Conservation (phyloP, 1,284 basidiomycete genomes). For the Anthracocystis setariae region DNA sequence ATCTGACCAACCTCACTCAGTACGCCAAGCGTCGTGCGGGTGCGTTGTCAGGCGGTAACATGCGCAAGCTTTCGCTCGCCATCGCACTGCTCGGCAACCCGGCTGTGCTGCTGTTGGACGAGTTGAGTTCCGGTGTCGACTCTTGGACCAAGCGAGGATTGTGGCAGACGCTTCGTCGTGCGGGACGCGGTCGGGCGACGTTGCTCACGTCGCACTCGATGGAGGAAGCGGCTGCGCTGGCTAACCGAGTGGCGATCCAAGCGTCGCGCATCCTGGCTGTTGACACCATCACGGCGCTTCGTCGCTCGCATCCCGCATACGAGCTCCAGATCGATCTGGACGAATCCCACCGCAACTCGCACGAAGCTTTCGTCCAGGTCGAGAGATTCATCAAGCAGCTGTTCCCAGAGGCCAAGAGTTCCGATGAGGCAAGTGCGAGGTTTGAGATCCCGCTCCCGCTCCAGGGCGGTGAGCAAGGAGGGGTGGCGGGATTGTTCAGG, state of each 20-base stretch:
- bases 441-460: conserved; percentile 76
- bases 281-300: conserved; percentile 76
- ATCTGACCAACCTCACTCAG: conserved; percentile 73
- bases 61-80: conserved; percentile 78
- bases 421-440: conserved; percentile 79
- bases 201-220: conserved; percentile 75
- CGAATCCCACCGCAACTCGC: conserved; percentile 48
- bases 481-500: conserved; percentile 71
- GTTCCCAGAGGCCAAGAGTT: conserved; percentile 75
- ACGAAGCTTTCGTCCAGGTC: conserved; percentile 71
- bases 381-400: conserved; percentile 73
- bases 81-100: conserved; percentile 84
- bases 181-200: conserved; percentile 69
- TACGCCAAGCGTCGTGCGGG: conserved; percentile 79
- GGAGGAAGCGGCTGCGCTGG: conserved; percentile 82
- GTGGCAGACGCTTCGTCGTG: conserved; percentile 78
- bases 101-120: conserved; percentile 80
- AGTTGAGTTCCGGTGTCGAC: conserved; percentile 84
- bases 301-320: conserved; percentile 77
- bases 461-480: conserved; percentile 72
- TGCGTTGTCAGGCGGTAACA: conserved; percentile 78
- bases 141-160: conserved; percentile 84
- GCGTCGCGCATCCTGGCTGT: conserved; percentile 70
- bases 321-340: conserved; percentile 80
- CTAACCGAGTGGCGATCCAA: conserved; percentile 68